phyloP scores from a whole-genome alignment of 495 filamentous ascomycete species.

The Hypoxylon lienhwacheense region DNA sequence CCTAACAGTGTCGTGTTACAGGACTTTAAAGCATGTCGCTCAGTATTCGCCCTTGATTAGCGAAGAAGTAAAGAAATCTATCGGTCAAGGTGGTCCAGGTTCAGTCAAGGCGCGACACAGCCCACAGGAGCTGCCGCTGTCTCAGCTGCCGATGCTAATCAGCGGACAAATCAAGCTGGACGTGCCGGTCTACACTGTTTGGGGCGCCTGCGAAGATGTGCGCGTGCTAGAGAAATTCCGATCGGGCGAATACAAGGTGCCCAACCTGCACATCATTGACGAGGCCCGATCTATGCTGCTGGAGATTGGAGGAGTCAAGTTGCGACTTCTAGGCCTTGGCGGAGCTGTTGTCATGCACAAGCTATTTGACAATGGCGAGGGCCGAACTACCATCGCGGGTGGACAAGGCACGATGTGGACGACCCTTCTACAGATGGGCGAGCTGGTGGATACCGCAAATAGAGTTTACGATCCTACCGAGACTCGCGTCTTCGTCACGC shows the following conservation, averaged over 20 bases:
- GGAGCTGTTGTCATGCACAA: conserved; percentile 99
- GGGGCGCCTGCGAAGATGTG: conserved; percentile 99
- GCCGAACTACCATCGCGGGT: conserved; percentile 95
- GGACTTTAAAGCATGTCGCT: conserved; percentile 95
- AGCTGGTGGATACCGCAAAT: conserved; percentile 96
- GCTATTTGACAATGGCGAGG: conserved; percentile 98
- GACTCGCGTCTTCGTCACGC: conserved; percentile 96
- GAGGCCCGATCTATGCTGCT: conserved; percentile 93
- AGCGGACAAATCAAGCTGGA: conserved; percentile 85
- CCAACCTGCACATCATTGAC: conserved; percentile 97
- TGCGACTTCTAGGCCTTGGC: conserved; percentile 89
- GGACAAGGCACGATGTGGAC: conserved; percentile 99
- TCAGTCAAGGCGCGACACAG: conserved; percentile 80
- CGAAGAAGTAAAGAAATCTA: conserved; percentile 83
- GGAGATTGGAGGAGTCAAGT: conserved; percentile 93
- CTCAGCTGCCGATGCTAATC: conserved; percentile 90
- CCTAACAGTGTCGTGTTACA: conserved; percentile 43
- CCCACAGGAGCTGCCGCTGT: conserved; percentile 83
- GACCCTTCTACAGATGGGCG: conserved; percentile 96
- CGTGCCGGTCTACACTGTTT: conserved; percentile 97
- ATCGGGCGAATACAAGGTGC: conserved; percentile 96
- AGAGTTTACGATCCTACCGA: conserved; percentile 98
- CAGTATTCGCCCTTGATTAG: conserved; percentile 96
- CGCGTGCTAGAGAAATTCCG: conserved; percentile 97
- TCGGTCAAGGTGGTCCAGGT: conserved; percentile 59